Conservation (phyloP, 768 basidiomycete genomes). For the Psilocybe azurescens region DNA sequence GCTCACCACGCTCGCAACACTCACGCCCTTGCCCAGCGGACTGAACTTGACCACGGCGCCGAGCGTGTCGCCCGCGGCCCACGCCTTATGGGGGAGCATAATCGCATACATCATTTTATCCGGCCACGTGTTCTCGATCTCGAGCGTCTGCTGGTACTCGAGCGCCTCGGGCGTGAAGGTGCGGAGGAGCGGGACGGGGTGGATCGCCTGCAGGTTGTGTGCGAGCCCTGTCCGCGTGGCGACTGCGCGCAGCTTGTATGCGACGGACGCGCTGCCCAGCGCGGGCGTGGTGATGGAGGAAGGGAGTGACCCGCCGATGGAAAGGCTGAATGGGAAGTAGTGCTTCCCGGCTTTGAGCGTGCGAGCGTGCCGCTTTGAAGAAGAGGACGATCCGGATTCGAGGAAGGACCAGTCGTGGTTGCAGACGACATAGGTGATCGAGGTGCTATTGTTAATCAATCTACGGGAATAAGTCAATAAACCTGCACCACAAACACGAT, state of each 20-base stretch:
- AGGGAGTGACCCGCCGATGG: constrained; percentile 85
- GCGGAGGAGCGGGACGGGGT: constrained; percentile 71
- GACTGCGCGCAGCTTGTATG: constrained; percentile 90
- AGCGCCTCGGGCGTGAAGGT: constrained; percentile 82
- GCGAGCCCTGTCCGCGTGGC: constrained; percentile 73
- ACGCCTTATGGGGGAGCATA: constrained; percentile 94
- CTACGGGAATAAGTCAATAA: constrained; percentile 27
- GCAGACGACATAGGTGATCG: constrained; percentile 67
- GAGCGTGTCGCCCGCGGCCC: constrained; percentile 87
- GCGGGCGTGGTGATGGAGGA: constrained; percentile 67
- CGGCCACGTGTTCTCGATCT: constrained; percentile 97
- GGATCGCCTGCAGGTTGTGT: constrained; percentile 60
- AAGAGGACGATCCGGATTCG: constrained; percentile 57
- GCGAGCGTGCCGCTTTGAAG: constrained; percentile 66
- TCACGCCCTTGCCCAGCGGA: constrained; percentile 84
- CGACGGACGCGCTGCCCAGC: constrained; percentile 66
- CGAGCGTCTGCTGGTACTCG: constrained; percentile 95
- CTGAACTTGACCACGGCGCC: constrained; percentile 86
- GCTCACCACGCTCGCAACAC: constrained; percentile 68
- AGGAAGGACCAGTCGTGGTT: constrained; percentile 94
- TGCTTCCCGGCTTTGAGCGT: constrained; percentile 97
- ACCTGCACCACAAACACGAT: too few species aligned
- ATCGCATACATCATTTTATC: constrained; percentile 96
- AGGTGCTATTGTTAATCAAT: constrained; percentile 47
- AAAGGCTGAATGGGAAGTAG: constrained; percentile 89